Base-by-base conservation (phyloP, 78 protist genomes). In the Speleostelium caveatum region DNA sequence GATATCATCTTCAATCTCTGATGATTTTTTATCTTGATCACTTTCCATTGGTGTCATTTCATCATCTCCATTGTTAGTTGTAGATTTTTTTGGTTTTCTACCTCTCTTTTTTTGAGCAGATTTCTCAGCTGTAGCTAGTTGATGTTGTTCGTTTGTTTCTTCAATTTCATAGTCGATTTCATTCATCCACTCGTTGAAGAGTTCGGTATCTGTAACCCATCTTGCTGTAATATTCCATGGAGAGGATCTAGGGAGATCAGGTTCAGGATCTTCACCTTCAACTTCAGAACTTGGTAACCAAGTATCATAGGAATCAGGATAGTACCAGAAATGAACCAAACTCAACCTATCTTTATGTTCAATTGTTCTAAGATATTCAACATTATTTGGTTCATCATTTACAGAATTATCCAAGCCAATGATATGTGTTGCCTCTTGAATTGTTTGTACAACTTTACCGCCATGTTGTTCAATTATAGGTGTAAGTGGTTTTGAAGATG, bases 161-260 rank as follows among this genome's bases (percentile, higher is more conserved):
- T 80, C 89, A 10, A 30, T 28, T 66, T 80, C 89, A 68, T 80
- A 80, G 39, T 80, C 89, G 22, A 80, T 38, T 42, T 80, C 89
- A 56, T 80, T 80, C 89, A 80, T 80, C 89, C 89, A 80, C 39
- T 80, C 89, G 39, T 80, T 80, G 32, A 68, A 80, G 8, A 80
- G 2, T 0, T 80, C 68, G 0, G 69, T 32, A 58, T 80, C 89
- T 10, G 68, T 55, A 5, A 68, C 35, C 89, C 89, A 80, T 35
- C 89, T n/a, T 33, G 77, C 35, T 22, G 26, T 68, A 39, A 80
- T 56, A 14, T 22, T 8, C 89, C 89, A 80, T 30, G 55, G 42
- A 51, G 45, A 68, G 8, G 3, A 12, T 12, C 26, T 26, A 26
- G 30, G 30, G 30, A 28, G 60, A 53, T 68, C 77, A n/a, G 39